Conservation (phyloP, 2,329 filamentous ascomycete species). For the Drechmeria coniospora region DNA sequence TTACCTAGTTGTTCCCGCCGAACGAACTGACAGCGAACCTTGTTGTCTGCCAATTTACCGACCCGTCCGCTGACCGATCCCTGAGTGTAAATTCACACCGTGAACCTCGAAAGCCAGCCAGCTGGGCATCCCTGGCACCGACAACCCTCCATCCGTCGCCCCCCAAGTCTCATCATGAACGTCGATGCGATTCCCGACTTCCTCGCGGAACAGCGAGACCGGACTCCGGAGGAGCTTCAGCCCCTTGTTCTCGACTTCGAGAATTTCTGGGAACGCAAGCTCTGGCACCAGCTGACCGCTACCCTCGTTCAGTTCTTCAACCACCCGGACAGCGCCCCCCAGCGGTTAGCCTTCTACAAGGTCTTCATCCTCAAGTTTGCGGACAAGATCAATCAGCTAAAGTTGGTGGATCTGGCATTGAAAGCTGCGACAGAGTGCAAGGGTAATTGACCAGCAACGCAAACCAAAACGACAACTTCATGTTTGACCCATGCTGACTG, state of each 20-base stretch:
- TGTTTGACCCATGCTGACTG: constrained; percentile 5
- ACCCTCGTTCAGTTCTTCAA: constrained; percentile 79
- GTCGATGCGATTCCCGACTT: constrained; percentile 82
- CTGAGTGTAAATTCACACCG: too few species aligned
- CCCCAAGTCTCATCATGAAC: constrained; percentile 43
- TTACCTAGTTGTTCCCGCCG: too few species aligned
- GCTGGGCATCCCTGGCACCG: too few species aligned
- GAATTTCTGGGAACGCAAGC: constrained; percentile 93
- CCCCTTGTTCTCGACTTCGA: constrained; percentile 82
- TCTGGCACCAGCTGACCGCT: constrained; percentile 98
- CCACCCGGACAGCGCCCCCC: constrained; percentile 60
- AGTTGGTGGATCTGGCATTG: constrained; percentile 81
- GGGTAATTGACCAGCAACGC: constrained; percentile 33
- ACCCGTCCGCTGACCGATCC: too few species aligned
- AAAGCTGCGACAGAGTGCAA: constrained; percentile 74
- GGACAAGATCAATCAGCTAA: constrained; percentile 97
- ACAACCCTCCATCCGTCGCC: not conserved
- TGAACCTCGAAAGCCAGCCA: too few species aligned
- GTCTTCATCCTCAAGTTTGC: constrained; percentile 91
- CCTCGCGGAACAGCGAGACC: constrained; percentile 76
- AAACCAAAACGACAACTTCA: constrained; percentile 3
- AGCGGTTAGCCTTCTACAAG: constrained; percentile 84
- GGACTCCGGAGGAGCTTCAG: constrained; percentile 76
- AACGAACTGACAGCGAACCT: too few species aligned
- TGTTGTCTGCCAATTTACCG: too few species aligned